Evolutionary conservation across 1,139 yeast species (phyloP).

Genomic region (Candida sp.): DNA sequence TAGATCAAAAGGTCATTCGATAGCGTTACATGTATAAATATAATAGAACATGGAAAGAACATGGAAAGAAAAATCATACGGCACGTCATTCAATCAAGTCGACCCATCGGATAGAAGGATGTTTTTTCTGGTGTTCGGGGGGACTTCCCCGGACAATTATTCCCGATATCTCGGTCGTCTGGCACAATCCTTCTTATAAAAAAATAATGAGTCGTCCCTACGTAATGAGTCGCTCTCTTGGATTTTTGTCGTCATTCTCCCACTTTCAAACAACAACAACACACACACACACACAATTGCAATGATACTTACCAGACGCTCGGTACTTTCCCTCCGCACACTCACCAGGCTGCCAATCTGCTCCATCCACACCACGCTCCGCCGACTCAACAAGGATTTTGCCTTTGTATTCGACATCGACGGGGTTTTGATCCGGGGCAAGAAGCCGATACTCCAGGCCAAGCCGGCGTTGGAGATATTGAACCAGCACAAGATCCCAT

Average conservation of each 20-base stretch:
- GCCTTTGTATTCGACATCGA: conserved; percentile 61
- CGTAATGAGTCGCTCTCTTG: no score
- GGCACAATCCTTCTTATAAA: no score
- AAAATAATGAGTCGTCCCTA: no score
- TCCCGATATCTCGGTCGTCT: background rate
- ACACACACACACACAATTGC: no score
- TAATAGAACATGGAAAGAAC: background rate
- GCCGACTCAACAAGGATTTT: conserved; percentile 11
- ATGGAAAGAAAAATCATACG: background rate
- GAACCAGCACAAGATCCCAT: conserved; percentile 67
- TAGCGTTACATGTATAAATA: background rate
- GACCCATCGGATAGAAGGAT: background rate
- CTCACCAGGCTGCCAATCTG: background rate
- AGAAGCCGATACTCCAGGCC: conserved; percentile 71
- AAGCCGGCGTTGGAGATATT: conserved; percentile 63
- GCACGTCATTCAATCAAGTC: background rate
- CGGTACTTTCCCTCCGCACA: conserved; percentile 1
- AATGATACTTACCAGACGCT: conserved; percentile 5
- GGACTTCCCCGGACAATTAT: background rate
- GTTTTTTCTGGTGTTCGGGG: background rate
- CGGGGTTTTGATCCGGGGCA: conserved; percentile 90
- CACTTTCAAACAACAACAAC: no score
- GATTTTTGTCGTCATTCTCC: background rate
- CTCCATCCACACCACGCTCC: conserved; percentile 4
- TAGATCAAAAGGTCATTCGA: conserved; percentile 4